phyloP scores from a whole-genome alignment of 2,329 filamentous ascomycete species.

The Cytospora piceicola region DNA sequence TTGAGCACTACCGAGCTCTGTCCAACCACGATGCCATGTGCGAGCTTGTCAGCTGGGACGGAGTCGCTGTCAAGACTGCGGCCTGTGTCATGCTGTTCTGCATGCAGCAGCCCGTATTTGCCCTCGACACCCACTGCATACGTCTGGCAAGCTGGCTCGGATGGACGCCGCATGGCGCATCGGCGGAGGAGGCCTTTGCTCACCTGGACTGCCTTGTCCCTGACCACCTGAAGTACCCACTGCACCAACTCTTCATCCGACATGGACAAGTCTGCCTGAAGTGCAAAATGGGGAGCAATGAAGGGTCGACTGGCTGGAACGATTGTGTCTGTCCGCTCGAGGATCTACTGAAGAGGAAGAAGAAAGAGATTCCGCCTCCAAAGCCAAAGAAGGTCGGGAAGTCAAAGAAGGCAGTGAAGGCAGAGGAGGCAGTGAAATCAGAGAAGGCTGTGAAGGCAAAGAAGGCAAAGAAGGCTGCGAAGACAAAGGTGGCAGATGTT shows the following conservation, averaged over 20 bases:
- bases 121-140: slow-evolving; percentile 62
- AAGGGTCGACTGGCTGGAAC: slow-evolving; percentile 65
- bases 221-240: slow-evolving; percentile 56
- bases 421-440: too few relatives aligned
- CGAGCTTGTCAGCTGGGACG: slow-evolving; percentile 54
- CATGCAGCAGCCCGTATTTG: slow-evolving; percentile 56
- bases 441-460: slow-evolving; percentile 1
- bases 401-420: background rate
- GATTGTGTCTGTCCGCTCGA: slow-evolving; percentile 51
- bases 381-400: slow-evolving; percentile 8
- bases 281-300: slow-evolving; percentile 56
- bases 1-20: slow-evolving; percentile 55
- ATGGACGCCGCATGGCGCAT: slow-evolving; percentile 54
- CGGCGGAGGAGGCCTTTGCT: slow-evolving; percentile 53
- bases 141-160: slow-evolving; percentile 56
- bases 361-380: slow-evolving; percentile 9
- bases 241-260: slow-evolving; percentile 59
- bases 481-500: background rate
- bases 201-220: slow-evolving; percentile 59
- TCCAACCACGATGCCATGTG: slow-evolving; percentile 53
- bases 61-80: slow-evolving; percentile 61
- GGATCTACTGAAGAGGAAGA: slow-evolving; percentile 43
- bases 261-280: slow-evolving; percentile 55
- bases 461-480: slow-evolving; percentile 7
- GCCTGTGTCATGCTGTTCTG: slow-evolving; percentile 62